Evolutionary conservation across 73 alveolate genomes (phyloP).

Genomic region (Tetrahymena thermophila): DNA sequence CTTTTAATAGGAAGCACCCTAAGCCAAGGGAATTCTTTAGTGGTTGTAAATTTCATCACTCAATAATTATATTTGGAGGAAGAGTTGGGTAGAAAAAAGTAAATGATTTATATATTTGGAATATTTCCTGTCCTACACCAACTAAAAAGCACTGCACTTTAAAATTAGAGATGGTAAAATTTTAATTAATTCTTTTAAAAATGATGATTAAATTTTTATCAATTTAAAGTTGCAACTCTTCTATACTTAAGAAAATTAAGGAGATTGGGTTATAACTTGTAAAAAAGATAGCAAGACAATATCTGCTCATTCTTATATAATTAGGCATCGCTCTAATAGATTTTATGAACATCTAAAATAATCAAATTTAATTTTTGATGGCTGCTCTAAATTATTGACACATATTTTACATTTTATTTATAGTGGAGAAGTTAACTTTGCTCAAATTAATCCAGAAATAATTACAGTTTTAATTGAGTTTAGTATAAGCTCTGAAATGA

Average conservation of each 20-base stretch:
- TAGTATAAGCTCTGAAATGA: not conserved
- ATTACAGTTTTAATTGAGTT: not conserved
- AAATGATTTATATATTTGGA: constrained; percentile 34
- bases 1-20: not conserved
- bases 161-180: constrained; percentile 19
- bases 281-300: not conserved
- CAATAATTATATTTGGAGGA: constrained; percentile 27
- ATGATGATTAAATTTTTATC: not conserved
- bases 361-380: not conserved
- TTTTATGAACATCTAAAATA: not conserved
- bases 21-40: constrained; percentile 32
- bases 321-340: not conserved
- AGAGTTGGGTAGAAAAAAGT: constrained; percentile 11
- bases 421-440: not conserved
- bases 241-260: not conserved
- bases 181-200: not conserved
- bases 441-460: not conserved
- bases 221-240: not conserved
- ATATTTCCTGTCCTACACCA: constrained; percentile 1
- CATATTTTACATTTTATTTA: not conserved
- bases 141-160: constrained; percentile 15
- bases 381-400: not conserved
- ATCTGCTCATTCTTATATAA: not conserved
- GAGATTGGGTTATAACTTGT: not conserved
- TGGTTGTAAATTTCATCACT: not conserved